Conservation (phyloP, 2,329 filamentous ascomycete species). For the Chrysosporium queenslandicum region DNA sequence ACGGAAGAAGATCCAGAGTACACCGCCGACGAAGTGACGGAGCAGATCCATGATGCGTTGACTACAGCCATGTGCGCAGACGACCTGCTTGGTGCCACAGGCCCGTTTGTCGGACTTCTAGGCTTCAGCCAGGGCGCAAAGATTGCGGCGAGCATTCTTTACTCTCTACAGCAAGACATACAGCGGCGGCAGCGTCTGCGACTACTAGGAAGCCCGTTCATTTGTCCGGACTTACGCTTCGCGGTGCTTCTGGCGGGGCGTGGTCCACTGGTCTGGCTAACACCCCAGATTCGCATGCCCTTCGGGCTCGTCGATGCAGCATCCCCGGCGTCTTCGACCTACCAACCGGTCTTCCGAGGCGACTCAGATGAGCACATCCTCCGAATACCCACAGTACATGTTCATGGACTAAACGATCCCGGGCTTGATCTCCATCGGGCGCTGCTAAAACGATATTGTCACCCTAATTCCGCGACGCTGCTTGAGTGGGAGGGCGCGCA, state of each 20-base stretch:
- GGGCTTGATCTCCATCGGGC: conserved; percentile 50
- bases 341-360: background rate
- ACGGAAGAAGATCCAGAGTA: conserved; percentile 25
- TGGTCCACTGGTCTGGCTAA: background rate
- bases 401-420: conserved; percentile 54
- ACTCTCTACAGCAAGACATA: conserved; percentile 39
- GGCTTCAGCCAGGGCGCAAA: conserved; percentile 61
- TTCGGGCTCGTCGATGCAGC: background rate
- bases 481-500: conserved; percentile 67
- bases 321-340: background rate
- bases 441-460: conserved; percentile 51
- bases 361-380: background rate
- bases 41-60: conserved; percentile 37
- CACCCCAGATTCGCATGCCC: background rate
- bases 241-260: background rate
- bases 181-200: background rate
- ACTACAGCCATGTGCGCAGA: conserved; percentile 33
- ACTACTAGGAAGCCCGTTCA: background rate
- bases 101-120: conserved; percentile 46
- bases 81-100: conserved; percentile 28
- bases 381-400: conserved; percentile 50
- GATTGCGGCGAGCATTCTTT: conserved; percentile 40
- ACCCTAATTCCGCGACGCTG: conserved; percentile 43
- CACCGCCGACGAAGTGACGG: conserved; percentile 31
- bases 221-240: background rate